phyloP scores from a whole-genome alignment of 345 rosid species.

The Reutealis trisperma region DNA sequence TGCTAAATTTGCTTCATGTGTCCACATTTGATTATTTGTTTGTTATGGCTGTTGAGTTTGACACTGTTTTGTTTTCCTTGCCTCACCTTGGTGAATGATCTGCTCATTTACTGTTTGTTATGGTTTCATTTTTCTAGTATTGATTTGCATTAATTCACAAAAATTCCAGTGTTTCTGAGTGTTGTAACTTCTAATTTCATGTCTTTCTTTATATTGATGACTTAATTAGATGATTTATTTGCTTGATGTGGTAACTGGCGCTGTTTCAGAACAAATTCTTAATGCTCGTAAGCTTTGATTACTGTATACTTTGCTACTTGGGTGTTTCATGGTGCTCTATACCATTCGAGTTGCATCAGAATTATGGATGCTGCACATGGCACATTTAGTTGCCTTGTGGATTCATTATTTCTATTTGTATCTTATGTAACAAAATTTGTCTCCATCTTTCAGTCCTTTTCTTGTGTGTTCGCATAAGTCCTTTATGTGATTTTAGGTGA shows the following conservation, averaged over 20 bases:
- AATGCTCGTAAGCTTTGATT: background rate
- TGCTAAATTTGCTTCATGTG: background rate
- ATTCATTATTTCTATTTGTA: background rate
- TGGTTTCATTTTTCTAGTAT: background rate
- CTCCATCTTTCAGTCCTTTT: slow-evolving; percentile 13
- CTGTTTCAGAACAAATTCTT: background rate
- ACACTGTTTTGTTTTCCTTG: slow-evolving; percentile 5
- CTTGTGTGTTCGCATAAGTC: slow-evolving; percentile 7
- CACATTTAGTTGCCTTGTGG: background rate
- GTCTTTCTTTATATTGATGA: background rate
- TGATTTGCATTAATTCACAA: background rate
- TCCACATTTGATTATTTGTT: background rate
- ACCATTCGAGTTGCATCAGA: background rate
- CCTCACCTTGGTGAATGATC: background rate
- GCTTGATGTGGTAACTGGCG: background rate
- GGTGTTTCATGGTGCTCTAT: background rate
- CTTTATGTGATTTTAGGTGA: slow-evolving; percentile 5
- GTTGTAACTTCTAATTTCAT: background rate
- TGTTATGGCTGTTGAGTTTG: slow-evolving; percentile 1
- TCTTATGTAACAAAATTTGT: slow-evolving; percentile 1
- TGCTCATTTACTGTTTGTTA: background rate
- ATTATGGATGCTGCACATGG: background rate
- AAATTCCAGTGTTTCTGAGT: background rate
- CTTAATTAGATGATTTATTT: background rate
- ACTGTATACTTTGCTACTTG: background rate